phyloP scores from a whole-genome alignment of 2,329 filamentous ascomycete species.

The Tolypocladium pustulatum region DNA sequence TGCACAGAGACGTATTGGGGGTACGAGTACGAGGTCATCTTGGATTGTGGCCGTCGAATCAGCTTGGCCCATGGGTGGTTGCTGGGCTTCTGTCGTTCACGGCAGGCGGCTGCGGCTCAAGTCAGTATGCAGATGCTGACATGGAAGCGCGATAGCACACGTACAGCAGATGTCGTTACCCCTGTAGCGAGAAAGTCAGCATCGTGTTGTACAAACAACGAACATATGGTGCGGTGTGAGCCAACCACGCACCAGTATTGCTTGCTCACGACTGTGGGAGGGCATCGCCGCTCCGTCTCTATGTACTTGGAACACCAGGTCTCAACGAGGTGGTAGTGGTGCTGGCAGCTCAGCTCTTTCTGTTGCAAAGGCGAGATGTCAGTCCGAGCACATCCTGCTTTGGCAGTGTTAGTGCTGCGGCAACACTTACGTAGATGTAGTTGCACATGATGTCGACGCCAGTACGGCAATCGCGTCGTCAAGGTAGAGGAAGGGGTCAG shows the following conservation, averaged over 20 bases:
- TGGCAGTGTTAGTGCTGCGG: background rate
- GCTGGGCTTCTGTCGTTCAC: conserved; percentile 27
- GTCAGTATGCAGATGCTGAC: conserved; percentile 8
- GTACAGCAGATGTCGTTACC: conserved; percentile 35
- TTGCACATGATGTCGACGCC: conserved; percentile 32
- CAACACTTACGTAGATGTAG: conserved; percentile 33
- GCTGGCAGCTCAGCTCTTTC: conserved; percentile 41
- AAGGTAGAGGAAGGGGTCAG: background rate
- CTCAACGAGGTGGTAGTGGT: conserved; percentile 38
- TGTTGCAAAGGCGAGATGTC: conserved; percentile 9
- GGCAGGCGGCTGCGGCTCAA: conserved; percentile 22
- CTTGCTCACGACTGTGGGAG: conserved; percentile 32
- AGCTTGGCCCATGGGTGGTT: conserved; percentile 27
- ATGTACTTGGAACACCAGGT: conserved; percentile 36
- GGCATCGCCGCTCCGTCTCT: conserved; percentile 30
- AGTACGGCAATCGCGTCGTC: background rate
- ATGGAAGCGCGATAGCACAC: conserved; percentile 8
- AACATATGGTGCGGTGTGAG: background rate
- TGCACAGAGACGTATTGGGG: conserved; percentile 17
- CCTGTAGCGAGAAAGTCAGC: conserved; percentile 19
- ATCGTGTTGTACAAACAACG: background rate
- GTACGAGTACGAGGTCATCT: conserved; percentile 13
- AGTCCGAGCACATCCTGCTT: background rate
- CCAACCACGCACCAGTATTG: conserved; percentile 29
- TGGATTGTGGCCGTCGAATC: conserved; percentile 21